Conservation (phyloP, 2,329 filamentous ascomycete genomes). For the Clarireedia sp. region DNA sequence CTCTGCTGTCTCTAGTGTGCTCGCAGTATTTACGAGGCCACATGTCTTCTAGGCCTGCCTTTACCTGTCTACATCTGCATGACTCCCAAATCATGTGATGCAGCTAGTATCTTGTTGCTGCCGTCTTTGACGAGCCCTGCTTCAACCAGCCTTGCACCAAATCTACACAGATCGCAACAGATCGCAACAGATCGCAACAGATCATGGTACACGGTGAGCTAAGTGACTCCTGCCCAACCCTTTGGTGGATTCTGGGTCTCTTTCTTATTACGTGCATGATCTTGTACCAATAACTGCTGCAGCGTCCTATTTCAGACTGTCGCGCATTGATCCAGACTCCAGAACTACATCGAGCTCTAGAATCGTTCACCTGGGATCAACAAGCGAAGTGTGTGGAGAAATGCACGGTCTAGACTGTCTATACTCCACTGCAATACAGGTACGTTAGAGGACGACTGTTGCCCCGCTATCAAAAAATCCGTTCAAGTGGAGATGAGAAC, state of each 20-base stretch:
- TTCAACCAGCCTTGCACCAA: not conserved
- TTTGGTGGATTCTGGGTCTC: not conserved
- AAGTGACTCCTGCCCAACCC: not conserved
- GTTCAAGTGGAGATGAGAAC: no score
- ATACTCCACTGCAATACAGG: no score
- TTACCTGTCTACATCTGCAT: not conserved
- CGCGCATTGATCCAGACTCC: not conserved
- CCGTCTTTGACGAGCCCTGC: not conserved
- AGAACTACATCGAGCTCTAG: not conserved
- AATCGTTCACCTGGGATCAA: not conserved
- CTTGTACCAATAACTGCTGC: not conserved
- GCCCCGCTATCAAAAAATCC: no score
- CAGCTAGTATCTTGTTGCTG: not conserved
- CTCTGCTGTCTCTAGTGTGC: no score
- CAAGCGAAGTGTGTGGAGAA: no score
- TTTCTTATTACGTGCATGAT: not conserved
- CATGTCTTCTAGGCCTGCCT: not conserved
- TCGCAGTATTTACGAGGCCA: no score
- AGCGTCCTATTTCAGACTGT: not conserved
- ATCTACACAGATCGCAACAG: not conserved
- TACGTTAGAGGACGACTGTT: no score
- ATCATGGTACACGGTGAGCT: not conserved
- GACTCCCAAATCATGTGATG: not conserved
- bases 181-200: not conserved
- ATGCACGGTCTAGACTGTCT: no score